Percentiles rank a stretch among this genome's conserved stretches.
Evolutionary conservation across 2,329 filamentous ascomycete genomes (phyloP).

Genomic region (Aspergillus sp.): DNA sequence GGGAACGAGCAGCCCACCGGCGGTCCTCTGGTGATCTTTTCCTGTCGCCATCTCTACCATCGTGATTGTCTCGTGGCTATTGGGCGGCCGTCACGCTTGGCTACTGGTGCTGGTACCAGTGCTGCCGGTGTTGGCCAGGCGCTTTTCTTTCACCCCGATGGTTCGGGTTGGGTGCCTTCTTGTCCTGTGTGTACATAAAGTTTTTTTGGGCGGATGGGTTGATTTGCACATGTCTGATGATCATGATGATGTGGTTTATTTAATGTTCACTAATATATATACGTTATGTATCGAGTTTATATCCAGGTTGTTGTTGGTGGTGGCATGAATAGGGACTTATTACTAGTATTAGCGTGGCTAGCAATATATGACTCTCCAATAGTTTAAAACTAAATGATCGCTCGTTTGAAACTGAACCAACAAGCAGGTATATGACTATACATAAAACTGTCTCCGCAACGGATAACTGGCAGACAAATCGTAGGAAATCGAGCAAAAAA

Average conservation of each 20-base stretch:
- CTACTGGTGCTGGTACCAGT: not conserved
- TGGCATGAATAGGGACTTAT: too few species aligned
- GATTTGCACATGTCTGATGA: not conserved
- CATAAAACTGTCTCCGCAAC: not conserved
- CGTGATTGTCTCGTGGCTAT: constrained; percentile 35
- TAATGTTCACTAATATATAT: too few species aligned
- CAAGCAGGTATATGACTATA: not conserved
- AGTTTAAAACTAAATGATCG: not conserved
- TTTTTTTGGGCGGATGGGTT: not conserved
- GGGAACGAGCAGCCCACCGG: not conserved
- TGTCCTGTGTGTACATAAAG: constrained; percentile 34
- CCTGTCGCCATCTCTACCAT: constrained; percentile 44
- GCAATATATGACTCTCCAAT: not conserved
- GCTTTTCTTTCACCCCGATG: constrained; percentile 15
- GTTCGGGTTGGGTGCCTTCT: constrained; percentile 20
- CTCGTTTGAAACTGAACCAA: not conserved
- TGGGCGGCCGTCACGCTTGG: constrained; percentile 2
- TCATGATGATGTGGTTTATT: not conserved
- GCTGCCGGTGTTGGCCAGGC: constrained; percentile 1
- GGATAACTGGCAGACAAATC: not conserved
- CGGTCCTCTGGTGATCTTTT: constrained; percentile 37
- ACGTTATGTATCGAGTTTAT: too few species aligned
- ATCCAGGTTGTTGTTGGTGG: too few species aligned
- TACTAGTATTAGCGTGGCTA: too few species aligned
- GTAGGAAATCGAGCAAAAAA: not conserved